Conservation (phyloP, 768 basidiomycete species). For the Atractiella rhizophila region DNA sequence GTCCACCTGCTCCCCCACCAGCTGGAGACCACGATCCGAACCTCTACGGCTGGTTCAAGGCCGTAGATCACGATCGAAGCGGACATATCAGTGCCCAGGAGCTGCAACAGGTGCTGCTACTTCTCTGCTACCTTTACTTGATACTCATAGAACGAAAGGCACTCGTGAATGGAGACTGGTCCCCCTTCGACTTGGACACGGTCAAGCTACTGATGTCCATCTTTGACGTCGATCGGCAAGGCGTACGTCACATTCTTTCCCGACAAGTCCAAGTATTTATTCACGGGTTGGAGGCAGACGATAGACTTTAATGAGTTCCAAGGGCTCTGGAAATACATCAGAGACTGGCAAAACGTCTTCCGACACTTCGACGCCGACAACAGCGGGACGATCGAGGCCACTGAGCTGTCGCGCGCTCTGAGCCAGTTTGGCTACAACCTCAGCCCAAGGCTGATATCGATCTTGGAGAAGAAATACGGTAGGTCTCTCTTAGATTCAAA, state of each 20-base stretch:
- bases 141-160: no score
- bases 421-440: constrained; percentile 5
- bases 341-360: constrained; percentile 5
- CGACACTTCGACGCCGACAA: constrained; percentile 1
- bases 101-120: constrained; percentile 6
- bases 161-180: constrained; percentile 7
- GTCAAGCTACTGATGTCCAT: constrained; percentile 3
- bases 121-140: no score
- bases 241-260: no score
- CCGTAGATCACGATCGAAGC: constrained; percentile 1
- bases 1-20: no score
- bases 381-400: constrained; percentile 4
- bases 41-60: constrained; percentile 2
- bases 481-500: neutral
- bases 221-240: constrained; percentile 1
- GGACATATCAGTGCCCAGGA: constrained; percentile 2
- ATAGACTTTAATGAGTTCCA: constrained; percentile 5
- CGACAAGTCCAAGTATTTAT: no score
- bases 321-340: constrained; percentile 1
- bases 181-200: constrained; percentile 3
- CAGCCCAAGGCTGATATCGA: neutral
- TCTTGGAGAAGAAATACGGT: constrained; percentile 6
- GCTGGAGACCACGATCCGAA: no score
- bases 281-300: no score
- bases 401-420: constrained; percentile 3